Evolutionary conservation across 75 land plant genomes (phyloP).

Genomic region (Picea glauca): DNA sequence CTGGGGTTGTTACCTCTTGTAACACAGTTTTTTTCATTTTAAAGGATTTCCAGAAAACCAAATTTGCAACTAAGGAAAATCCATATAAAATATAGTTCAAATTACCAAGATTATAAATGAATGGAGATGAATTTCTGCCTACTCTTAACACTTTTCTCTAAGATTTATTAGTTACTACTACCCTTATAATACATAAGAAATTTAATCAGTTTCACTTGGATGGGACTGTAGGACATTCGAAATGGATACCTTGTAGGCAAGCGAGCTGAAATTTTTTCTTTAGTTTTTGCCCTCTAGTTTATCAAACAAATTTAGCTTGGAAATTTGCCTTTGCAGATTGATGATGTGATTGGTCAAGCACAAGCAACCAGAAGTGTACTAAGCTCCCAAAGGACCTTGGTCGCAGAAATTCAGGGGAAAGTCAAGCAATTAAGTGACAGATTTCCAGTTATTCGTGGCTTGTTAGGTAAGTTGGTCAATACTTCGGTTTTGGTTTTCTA

Average conservation of each 20-base stretch:
- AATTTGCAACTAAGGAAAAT: background rate
- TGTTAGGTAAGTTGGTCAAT: conserved; percentile 55
- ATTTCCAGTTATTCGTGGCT: conserved; percentile 89
- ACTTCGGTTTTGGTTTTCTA: background rate
- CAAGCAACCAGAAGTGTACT: conserved; percentile 83
- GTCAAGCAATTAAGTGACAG: conserved; percentile 85
- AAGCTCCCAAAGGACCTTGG: conserved; percentile 67
- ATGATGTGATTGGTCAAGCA: conserved; percentile 94
- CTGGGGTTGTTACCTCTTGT: background rate
- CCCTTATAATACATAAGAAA: background rate
- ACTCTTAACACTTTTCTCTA: background rate
- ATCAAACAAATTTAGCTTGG: no score
- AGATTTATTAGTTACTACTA: background rate
- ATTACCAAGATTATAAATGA: background rate
- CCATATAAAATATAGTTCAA: background rate
- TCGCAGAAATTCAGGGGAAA: conserved; percentile 90
- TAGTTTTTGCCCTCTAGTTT: no score
- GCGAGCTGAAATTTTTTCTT: no score
- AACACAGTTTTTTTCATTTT: background rate
- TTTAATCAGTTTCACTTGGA: background rate
- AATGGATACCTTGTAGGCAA: background rate
- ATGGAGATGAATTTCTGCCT: no score
- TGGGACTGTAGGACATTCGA: background rate
- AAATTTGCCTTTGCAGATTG: conserved; percentile 57
- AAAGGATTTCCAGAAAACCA: background rate